phyloP scores from a whole-genome alignment of 2,329 filamentous ascomycete genomes.

The Gliomastix tumulicola region DNA sequence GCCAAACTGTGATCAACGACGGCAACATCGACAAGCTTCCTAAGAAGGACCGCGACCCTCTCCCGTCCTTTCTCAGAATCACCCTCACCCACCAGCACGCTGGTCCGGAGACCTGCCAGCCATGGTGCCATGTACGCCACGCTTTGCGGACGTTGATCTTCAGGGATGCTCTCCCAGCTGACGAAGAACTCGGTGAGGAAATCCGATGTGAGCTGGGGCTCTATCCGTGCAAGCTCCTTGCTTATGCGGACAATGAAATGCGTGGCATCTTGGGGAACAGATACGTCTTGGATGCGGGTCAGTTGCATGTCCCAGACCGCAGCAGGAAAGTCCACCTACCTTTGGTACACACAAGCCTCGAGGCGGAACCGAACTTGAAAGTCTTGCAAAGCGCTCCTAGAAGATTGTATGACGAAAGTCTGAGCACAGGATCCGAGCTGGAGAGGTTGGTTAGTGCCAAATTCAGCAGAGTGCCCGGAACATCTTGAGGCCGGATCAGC shows the following conservation, averaged over 20 bases:
- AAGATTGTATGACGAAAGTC: constrained; percentile 61
- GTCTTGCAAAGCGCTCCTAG: constrained; percentile 59
- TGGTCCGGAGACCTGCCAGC: constrained; percentile 54
- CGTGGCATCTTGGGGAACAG: constrained; percentile 55
- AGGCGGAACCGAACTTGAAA: constrained; percentile 58
- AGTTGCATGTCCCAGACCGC: not conserved
- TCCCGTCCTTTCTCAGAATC: constrained; percentile 62
- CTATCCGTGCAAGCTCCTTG: constrained; percentile 52
- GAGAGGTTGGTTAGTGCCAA: constrained; percentile 61
- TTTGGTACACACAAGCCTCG: constrained; percentile 55
- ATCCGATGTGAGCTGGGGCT: constrained; percentile 61
- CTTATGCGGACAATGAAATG: constrained; percentile 61
- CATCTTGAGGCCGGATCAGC: constrained; percentile 62
- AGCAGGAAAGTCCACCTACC: constrained; percentile 29
- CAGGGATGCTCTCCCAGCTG: constrained; percentile 62
- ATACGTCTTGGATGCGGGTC: constrained; percentile 39
- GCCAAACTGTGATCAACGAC: constrained; percentile 52
- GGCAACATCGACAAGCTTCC: constrained; percentile 60
- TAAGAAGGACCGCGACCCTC: constrained; percentile 55
- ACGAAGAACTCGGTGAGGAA: constrained; percentile 70
- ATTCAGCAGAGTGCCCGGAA: constrained; percentile 62
- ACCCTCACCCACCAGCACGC: constrained; percentile 48
- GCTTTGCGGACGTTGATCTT: constrained; percentile 60
- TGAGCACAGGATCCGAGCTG: constrained; percentile 51
- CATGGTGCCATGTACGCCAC: constrained; percentile 66